Evolutionary conservation across 2,329 filamentous ascomycete genomes (phyloP).

Genomic region (Fusarium annulatum): DNA sequence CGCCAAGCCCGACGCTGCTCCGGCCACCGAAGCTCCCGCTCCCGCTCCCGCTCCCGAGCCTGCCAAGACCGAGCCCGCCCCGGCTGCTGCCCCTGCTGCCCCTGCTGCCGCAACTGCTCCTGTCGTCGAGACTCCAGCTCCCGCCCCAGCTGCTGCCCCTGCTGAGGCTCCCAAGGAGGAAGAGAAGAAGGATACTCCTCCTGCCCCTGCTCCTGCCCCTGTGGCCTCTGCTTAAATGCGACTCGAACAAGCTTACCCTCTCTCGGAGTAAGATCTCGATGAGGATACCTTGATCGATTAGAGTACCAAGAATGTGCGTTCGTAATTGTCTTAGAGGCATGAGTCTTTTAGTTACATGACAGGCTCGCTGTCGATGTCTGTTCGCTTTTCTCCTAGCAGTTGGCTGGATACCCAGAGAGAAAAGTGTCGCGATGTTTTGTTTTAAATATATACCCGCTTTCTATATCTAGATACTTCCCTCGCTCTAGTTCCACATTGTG

Average conservation of each 20-base stretch:
- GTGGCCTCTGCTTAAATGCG: conserved; percentile 37
- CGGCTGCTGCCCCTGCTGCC: conserved; percentile 34
- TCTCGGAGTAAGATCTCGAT: neutral
- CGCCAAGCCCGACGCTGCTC: conserved; percentile 44
- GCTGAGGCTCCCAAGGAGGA: conserved; percentile 44
- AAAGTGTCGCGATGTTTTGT: conserved; percentile 43
- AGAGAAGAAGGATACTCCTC: conserved; percentile 42
- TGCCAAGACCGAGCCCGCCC: conserved; percentile 39
- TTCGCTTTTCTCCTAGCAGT: conserved; percentile 43
- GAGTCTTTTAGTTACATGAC: neutral
- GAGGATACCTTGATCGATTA: conserved; percentile 9
- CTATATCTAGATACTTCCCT: neutral
- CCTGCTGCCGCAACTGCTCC: conserved; percentile 38
- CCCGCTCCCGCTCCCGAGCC: conserved; percentile 43
- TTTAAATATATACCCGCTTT: conserved; percentile 49
- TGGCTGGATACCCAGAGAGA: conserved; percentile 49
- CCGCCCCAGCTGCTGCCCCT: conserved; percentile 34
- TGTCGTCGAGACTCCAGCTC: conserved; percentile 35
- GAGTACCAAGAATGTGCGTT: neutral
- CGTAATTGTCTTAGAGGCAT: conserved; percentile 5
- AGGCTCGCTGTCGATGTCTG: conserved; percentile 6
- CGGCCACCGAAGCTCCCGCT: conserved; percentile 44
- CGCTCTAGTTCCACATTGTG: neutral
- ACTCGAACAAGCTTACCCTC: neutral
- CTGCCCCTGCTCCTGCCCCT: conserved; percentile 41